A percentile compares a stretch with the other conserved stretches of the same genome.
These are phyloP conservation scores for Basidiobolus meristosporus DNA, from an alignment of 371 early-diverging fungal genomes.

Conservation along the genomic window DNA sequence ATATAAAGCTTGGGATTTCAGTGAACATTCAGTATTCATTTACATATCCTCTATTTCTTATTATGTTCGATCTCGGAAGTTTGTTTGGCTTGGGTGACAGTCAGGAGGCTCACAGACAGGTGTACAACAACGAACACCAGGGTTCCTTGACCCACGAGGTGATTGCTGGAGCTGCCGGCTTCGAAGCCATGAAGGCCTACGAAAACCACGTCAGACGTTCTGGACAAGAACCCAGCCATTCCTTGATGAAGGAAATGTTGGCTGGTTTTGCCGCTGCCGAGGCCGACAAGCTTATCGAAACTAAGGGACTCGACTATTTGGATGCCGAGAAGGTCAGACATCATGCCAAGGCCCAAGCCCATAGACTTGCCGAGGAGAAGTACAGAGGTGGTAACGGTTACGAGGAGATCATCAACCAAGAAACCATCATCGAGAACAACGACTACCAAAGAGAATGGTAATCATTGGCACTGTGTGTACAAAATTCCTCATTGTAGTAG, in stretches of 20 bases:
- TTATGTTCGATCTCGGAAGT: too few species aligned
- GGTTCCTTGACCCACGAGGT: conserved; percentile 8
- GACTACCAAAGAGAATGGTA: too few species aligned
- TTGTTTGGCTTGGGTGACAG: too few species aligned
- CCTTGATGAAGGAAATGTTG: conserved; percentile 19
- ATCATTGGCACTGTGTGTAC: too few species aligned
- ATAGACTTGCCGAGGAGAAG: conserved; percentile 4
- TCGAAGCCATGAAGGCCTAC: conserved; percentile 27
- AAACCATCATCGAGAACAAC: too few species aligned
- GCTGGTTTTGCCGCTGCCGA: conserved; percentile 27
- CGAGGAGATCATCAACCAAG: conserved; percentile 4
- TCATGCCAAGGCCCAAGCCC: conserved; percentile 11
- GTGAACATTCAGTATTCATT: too few species aligned
- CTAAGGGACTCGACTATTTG: conserved; percentile 12
- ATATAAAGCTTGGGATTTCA: too few species aligned
- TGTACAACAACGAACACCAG: too few species aligned
- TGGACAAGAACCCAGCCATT: conserved; percentile 19
- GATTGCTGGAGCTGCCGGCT: conserved; percentile 38
- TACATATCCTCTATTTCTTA: too few species aligned
- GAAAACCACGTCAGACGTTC: conserved; percentile 15
- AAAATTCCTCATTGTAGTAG: too few species aligned
- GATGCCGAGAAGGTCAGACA: conserved; percentile 14
- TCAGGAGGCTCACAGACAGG: too few species aligned
- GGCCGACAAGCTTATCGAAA: conserved; percentile 21
- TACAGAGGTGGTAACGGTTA: not conserved